Percentiles rank a stretch among this genome's conserved stretches.
phyloP scores from a whole-genome alignment of 768 basidiomycete species.

The Leccinum disarticulatum region DNA sequence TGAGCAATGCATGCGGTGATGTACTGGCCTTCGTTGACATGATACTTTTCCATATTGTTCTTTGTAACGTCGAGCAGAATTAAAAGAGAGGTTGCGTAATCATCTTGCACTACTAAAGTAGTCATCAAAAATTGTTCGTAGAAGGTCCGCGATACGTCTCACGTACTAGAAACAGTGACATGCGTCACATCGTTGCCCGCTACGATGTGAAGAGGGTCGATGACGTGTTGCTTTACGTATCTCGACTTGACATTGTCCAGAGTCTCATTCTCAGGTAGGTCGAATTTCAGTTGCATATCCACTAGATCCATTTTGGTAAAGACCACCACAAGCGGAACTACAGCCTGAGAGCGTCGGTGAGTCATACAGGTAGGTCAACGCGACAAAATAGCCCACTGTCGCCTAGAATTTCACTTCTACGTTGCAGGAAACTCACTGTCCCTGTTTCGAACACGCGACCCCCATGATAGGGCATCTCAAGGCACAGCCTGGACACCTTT shows the following conservation, averaged over 20 bases:
- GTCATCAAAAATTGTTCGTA: neutral
- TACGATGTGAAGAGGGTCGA: no score
- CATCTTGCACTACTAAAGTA: neutral
- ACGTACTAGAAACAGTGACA: neutral
- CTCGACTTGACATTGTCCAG: neutral
- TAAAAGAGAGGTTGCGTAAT: neutral
- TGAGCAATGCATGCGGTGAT: neutral
- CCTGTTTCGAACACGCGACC: rapidly evolving
- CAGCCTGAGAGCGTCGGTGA: neutral
- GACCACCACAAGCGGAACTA: neutral
- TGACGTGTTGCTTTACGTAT: no score
- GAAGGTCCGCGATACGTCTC: neutral
- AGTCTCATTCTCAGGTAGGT: neutral
- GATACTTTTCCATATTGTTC: neutral
- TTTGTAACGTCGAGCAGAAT: rapidly evolving
- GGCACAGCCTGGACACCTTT: neutral
- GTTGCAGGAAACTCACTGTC: neutral
- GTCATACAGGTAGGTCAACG: neutral
- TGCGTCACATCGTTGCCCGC: neutral
- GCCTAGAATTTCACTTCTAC: neutral
- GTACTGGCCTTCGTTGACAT: neutral
- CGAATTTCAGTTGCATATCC: neutral
- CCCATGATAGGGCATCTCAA: neutral
- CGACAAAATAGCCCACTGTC: neutral
- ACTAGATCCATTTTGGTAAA: neutral